phyloP scores from a whole-genome alignment of 2,329 filamentous ascomycete species.

The Nemania serpens region DNA sequence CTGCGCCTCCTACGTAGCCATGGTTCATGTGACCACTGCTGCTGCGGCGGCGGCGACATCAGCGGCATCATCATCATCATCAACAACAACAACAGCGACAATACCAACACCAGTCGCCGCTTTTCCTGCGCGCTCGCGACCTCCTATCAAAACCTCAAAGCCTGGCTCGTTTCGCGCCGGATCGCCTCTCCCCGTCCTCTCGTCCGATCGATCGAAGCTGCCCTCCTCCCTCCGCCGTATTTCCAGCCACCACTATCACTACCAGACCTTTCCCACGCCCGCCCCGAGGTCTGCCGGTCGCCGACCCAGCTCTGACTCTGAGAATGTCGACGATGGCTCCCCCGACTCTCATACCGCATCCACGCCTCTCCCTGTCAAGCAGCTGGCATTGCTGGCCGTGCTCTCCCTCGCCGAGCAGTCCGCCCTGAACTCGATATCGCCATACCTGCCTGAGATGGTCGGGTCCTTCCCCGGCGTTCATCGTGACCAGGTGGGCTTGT shows the following conservation, averaged over 20 bases:
- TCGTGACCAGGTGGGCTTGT: constrained; percentile 73
- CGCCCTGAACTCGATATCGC: constrained; percentile 92
- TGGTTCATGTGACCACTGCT: constrained; percentile 33
- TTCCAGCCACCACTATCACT: constrained; percentile 58
- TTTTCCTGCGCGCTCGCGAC: constrained; percentile 26
- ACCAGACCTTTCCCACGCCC: constrained; percentile 80
- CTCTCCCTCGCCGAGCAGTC: constrained; percentile 95
- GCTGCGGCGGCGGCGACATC: constrained; percentile 29
- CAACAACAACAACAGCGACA: not conserved
- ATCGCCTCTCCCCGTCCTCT: constrained; percentile 38
- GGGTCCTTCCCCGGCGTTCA: constrained; percentile 81
- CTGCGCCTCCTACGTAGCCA: constrained; percentile 3
- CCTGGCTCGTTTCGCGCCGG: constrained; percentile 41
- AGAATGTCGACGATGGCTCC: constrained; percentile 38
- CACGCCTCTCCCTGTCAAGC: constrained; percentile 79
- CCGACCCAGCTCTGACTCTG: constrained; percentile 41
- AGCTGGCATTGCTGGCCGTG: constrained; percentile 83
- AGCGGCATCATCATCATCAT: too few species aligned
- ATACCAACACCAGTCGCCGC: constrained; percentile 2
- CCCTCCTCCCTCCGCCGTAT: constrained; percentile 35
- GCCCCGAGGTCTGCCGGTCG: constrained; percentile 69
- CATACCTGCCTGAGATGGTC: constrained; percentile 93
- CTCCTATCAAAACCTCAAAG: constrained; percentile 27
- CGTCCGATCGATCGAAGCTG: constrained; percentile 19
- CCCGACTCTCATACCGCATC: constrained; percentile 51